Evolutionary conservation across 2,329 filamentous ascomycete species (phyloP), one percentile per base, ranked within the genome.

Genomic region (Parascedosporium putredinis): DNA sequence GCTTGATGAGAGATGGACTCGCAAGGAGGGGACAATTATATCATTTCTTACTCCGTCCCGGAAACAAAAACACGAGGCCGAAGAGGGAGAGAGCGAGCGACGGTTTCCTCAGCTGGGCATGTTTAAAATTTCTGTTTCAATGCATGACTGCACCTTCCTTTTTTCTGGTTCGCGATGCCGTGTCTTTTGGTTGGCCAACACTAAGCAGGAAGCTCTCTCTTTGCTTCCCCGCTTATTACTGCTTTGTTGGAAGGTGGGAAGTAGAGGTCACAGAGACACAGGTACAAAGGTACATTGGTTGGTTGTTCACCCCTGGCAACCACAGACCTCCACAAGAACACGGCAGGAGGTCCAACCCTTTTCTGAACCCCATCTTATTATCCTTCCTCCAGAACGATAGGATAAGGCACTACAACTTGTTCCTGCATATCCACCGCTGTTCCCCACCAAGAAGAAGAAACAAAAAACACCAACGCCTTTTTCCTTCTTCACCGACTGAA

Each of bases 111-210:
- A n/a, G n/a, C n/a, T n/a, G n/a, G n/a, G n/a, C n/a, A n/a, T n/a
- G n/a, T n/a, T n/a, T n/a, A n/a, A n/a, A n/a, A n/a, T n/a, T n/a
- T 33, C 44, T 50, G 42, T 18, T 16, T 48, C 45, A 12, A 31
- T 31, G 7, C 7, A 7, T 31, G 27, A 12, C 7, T 31, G 27
- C 27, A 31, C 27, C 27, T 31, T n/a, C n/a, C n/a, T 31, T n/a
- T 48, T 48, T 48, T 38, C 18, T 43, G 23, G 22, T 49, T 20
- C 29, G 20, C 38, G 18, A 23, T 20, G 18, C 33, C n/a, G 18
- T 29, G 34, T 22, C 24, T 50, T 20, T 20, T 12, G 4, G 25
- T 44, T 27, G n/a, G n/a, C n/a, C n/a, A n/a, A n/a, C n/a, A n/a
- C n/a, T n/a, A n/a, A n/a, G n/a, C n/a, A n/a, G n/a, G n/a, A n/a